Evolutionary conservation across 768 basidiomycete species (phyloP).

Genomic region (Boletus patriciae): DNA sequence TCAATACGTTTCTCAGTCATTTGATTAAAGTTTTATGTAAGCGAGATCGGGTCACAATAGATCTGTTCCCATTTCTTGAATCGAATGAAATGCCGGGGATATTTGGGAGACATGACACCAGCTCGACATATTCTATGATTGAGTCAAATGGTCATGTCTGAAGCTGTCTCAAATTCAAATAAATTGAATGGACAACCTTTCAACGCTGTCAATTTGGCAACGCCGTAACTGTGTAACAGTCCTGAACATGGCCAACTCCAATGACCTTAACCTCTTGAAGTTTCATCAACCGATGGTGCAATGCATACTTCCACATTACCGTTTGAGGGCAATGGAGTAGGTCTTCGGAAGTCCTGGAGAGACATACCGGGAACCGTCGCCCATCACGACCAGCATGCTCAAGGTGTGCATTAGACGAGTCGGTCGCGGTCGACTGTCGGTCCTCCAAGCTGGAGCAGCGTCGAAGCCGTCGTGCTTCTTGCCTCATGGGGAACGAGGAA

Average conservation of each 20-base stretch:
- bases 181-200: not conserved
- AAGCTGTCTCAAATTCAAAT: no score
- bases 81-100: not conserved
- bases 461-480: no score
- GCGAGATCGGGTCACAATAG: not conserved
- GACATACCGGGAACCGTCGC: no score
- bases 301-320: not conserved
- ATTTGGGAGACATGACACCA: not conserved
- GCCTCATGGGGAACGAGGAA: no score
- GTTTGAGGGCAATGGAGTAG: not conserved
- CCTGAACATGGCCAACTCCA: not conserved
- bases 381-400: not conserved
- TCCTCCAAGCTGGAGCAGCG: no score
- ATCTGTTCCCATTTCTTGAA: not conserved
- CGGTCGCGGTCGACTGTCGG: not conserved
- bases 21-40: not conserved
- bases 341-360: not conserved
- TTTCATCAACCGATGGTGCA: not conserved
- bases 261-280: no score
- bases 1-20: no score
- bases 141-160: no score
- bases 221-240: not conserved
- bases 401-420: not conserved
- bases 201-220: not conserved
- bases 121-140: not conserved